Evolutionary conservation across 495 filamentous ascomycete genomes (phyloP).

Genomic region (Aspergillus sclerotioniger): DNA sequence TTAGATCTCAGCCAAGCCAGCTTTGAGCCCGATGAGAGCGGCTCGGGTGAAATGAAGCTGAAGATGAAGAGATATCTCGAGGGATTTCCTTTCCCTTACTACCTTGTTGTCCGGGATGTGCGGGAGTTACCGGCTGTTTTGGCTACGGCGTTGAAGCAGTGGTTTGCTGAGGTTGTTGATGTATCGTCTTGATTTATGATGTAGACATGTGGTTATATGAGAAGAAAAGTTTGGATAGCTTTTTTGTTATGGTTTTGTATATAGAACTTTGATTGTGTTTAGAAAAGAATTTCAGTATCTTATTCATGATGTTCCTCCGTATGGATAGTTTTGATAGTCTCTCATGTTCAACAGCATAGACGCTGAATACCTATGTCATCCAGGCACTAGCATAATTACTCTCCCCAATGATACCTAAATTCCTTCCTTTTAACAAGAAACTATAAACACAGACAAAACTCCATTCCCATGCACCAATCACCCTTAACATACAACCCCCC

Average conservation of each 20-base stretch:
- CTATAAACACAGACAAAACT: neutral
- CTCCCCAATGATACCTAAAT: too few species aligned
- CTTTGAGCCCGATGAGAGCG: constrained; percentile 62
- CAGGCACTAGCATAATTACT: too few species aligned
- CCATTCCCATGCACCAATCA: neutral
- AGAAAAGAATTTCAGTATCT: too few species aligned
- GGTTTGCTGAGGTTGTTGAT: constrained; percentile 91
- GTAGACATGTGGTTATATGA: constrained; percentile 9
- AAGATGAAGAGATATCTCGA: constrained; percentile 88
- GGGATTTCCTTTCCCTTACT: constrained; percentile 93
- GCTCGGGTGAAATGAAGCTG: constrained; percentile 60
- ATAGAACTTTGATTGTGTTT: neutral
- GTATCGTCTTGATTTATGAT: constrained; percentile 38
- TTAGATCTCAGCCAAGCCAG: constrained; percentile 77
- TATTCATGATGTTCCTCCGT: too few species aligned
- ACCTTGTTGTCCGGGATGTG: constrained; percentile 88
- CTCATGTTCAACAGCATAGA: too few species aligned
- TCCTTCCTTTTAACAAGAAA: too few species aligned
- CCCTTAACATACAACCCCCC: too few species aligned
- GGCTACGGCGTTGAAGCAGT: constrained; percentile 85
- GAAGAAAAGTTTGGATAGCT: constrained; percentile 9
- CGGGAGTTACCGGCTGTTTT: constrained; percentile 85
- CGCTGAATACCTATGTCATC: too few species aligned
- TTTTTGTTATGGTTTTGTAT: constrained; percentile 11
- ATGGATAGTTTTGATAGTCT: too few species aligned